A percentile compares a stretch with the other conserved stretches of the same genome.
Evolutionary conservation across 305 asterid species (phyloP).

Genomic region (Withania somnifera): DNA sequence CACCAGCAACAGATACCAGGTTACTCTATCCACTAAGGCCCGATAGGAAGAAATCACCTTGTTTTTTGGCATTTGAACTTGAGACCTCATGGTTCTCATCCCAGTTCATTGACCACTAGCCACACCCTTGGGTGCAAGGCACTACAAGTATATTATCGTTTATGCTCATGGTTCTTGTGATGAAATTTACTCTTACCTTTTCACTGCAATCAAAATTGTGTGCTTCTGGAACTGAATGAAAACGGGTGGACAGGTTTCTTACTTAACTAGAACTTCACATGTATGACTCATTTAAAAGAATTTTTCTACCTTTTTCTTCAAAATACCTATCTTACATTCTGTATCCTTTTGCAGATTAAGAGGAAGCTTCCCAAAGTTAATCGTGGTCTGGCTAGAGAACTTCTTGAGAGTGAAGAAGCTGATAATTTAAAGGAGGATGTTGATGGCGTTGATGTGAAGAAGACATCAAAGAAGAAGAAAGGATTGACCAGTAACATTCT

Average conservation of each 20-base stretch:
- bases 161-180: neutral
- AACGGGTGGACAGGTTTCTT: neutral
- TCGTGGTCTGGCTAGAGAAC: slow-evolving; percentile 37
- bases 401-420: slow-evolving; percentile 66
- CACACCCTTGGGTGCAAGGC: too few relatives aligned
- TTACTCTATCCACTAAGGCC: too few relatives aligned
- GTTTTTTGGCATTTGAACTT: too few relatives aligned
- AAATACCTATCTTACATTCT: neutral
- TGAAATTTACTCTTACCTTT: neutral
- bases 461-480: slow-evolving; percentile 63
- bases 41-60: too few relatives aligned
- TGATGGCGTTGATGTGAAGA: slow-evolving; percentile 49
- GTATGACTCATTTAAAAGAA: neutral
- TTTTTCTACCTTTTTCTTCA: neutral
- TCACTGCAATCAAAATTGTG: neutral
- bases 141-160: neutral
- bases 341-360: slow-evolving; percentile 34
- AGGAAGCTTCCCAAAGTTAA: slow-evolving; percentile 77
- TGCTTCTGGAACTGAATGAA: neutral
- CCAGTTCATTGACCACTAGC: too few relatives aligned
- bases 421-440: slow-evolving; percentile 34
- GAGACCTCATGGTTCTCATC: too few relatives aligned
- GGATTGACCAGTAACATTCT: slow-evolving; percentile 56
- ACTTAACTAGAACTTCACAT: neutral
- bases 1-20: too few relatives aligned